Evolutionary conservation across 805 yeast species (phyloP), one percentile per base, ranked within the genome.

Genomic region (Komagataella mondaviorum): DNA sequence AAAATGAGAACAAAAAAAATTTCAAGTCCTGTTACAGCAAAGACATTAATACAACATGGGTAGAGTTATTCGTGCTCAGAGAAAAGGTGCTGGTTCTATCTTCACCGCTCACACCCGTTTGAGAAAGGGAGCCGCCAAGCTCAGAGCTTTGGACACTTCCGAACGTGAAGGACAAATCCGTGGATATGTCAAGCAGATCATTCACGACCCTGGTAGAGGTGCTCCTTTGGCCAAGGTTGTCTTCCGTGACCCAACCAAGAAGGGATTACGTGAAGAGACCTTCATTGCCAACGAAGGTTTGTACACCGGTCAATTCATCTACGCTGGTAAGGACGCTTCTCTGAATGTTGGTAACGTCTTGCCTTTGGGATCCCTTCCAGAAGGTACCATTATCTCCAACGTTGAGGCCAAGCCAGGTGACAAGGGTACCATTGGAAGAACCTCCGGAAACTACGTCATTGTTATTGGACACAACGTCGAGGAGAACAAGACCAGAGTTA

Each of bases 21-120:
- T 30, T 30, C 39, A 30, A 30, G 39, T 30, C 39, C 39, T 30
- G 14, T 30, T 30, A 30, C 39, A 30, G 39, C 39, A 30, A 30
- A 30, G 14, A 30, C n/a, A 30, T 30, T 30, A 30, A 10, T 14
- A 30, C 39, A 30, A 30, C 39, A 59, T 50, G 82, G 96, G 96
- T 87, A 88, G 98, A 85, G 99, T 93, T 80, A 93, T 93, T 83
- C 95, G 99, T 82, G 93, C 93, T 85, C 99, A 93, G 85, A 90
- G 99, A 89, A 93, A 93, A 82, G 98, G 98, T 86, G 96, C 96
- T 77, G 98, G 99, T 73, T 91, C 98, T 71, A 89, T 93, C 84
- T 93, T 93, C 89, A 85, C 95, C 74, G 84, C 99, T 71, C 96
- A 91, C 93, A 91, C 98, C 83, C 91, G 98, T 80, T 88, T 93